Conservation (phyloP, 345 rosid species). For the Eucalyptus leucophloia region DNA sequence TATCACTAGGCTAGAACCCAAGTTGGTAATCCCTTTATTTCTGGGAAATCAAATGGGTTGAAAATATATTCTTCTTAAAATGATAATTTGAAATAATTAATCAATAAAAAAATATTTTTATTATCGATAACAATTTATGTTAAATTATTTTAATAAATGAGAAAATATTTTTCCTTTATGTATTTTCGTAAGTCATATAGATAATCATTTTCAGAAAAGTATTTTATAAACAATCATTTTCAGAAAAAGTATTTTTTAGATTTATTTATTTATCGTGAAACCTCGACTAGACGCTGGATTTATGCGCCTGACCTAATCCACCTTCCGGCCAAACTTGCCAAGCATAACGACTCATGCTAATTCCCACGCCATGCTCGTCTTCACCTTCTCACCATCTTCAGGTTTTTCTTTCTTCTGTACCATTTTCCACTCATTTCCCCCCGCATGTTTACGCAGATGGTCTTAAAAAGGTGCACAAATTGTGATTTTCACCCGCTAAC, state of each 20-base stretch:
- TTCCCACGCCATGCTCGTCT: background rate
- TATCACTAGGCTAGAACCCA: too few relatives aligned
- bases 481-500: background rate
- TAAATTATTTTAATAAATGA: rapidly evolving
- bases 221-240: too few relatives aligned
- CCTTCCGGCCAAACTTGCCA: background rate
- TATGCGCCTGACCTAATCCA: background rate
- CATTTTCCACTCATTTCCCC: background rate
- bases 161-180: too few relatives aligned
- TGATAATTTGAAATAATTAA: too few relatives aligned
- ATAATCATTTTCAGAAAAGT: too few relatives aligned
- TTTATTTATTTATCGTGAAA: too few relatives aligned
- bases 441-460: background rate
- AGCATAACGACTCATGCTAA: background rate
- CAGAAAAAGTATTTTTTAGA: too few relatives aligned
- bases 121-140: rapidly evolving
- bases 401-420: background rate
- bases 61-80: too few relatives aligned
- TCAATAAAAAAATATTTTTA: too few relatives aligned
- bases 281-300: background rate
- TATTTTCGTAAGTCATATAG: too few relatives aligned
- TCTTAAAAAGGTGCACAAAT: background rate
- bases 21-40: too few relatives aligned
- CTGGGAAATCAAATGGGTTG: too few relatives aligned
- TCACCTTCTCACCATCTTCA: background rate